Conservation (phyloP, 148 eudicot species). For the Silene uniflora region DNA sequence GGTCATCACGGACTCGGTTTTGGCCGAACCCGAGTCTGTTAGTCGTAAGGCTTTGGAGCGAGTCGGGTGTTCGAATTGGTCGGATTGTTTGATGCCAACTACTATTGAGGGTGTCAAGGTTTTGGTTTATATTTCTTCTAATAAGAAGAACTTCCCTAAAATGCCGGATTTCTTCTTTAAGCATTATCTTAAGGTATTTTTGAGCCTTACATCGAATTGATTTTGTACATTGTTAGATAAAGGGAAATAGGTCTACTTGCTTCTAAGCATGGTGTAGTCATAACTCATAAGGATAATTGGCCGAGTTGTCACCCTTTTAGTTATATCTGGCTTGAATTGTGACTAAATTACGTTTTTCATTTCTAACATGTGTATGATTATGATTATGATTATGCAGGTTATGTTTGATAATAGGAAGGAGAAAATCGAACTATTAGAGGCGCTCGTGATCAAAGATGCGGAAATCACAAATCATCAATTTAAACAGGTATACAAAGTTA, state of each 20-base stretch:
- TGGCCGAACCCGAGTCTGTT: slow-evolving; percentile 35
- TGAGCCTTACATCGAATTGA: background rate
- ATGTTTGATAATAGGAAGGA: slow-evolving; percentile 40
- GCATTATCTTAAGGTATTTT: slow-evolving; percentile 34
- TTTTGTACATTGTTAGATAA: too few relatives aligned
- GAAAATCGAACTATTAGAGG: slow-evolving; percentile 37
- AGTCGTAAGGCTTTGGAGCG: slow-evolving; percentile 5
- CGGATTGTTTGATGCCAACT: slow-evolving; percentile 41
- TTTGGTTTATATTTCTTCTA: slow-evolving; percentile 24
- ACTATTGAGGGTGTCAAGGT: slow-evolving; percentile 32
- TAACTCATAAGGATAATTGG: too few relatives aligned
- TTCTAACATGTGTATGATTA: too few relatives aligned
- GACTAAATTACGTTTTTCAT: too few relatives aligned
- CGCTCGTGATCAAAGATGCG: slow-evolving; percentile 32
- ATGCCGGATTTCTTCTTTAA: slow-evolving; percentile 32
- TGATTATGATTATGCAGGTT: slow-evolving; percentile 23
- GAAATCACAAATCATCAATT: slow-evolving; percentile 19
- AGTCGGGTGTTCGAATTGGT: slow-evolving; percentile 33
- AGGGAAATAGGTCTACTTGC: too few relatives aligned
- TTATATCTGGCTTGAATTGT: too few relatives aligned
- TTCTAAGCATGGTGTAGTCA: too few relatives aligned
- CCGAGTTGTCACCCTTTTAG: too few relatives aligned
- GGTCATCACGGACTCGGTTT: slow-evolving; percentile 36
- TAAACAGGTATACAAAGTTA: slow-evolving; percentile 34
- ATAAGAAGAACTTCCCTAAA: slow-evolving; percentile 26